Conservation (phyloP, 495 filamentous ascomycete species). For the Penicillium maclennaniae region DNA sequence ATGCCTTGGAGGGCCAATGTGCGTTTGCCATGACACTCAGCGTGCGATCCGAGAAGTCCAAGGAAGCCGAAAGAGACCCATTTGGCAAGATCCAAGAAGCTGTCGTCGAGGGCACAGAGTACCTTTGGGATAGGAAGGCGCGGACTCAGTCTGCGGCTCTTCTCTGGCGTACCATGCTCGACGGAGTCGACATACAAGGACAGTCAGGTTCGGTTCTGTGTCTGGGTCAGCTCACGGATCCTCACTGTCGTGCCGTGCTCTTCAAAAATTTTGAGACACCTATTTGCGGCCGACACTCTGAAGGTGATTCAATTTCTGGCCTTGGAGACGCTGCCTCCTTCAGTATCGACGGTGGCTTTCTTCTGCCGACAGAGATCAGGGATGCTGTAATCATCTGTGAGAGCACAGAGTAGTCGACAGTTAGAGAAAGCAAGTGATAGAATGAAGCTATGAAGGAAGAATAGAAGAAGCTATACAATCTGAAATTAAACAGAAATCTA, state of each 20-base stretch:
- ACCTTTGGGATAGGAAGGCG: conserved; percentile 14
- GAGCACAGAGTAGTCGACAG: neutral
- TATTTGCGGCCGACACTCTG: conserved; percentile 8
- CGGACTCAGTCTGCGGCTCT: conserved; percentile 13
- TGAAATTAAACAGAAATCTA: too few relatives aligned
- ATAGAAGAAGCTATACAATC: too few relatives aligned
- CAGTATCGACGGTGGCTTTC: conserved; percentile 13
- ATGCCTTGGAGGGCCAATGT: conserved; percentile 10
- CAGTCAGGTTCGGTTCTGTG: conserved; percentile 13
- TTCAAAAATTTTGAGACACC: conserved; percentile 17
- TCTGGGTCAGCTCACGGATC: conserved; percentile 10
- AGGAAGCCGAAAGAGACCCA: neutral
- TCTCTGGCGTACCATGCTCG: conserved; percentile 15
- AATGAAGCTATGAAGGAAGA: too few relatives aligned
- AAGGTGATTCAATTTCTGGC: neutral
- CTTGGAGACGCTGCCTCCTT: conserved; percentile 8
- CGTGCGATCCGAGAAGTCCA: neutral
- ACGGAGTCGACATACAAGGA: conserved; percentile 13
- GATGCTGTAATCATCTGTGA: conserved; percentile 13
- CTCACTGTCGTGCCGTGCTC: conserved; percentile 10
- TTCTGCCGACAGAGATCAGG: conserved; percentile 12
- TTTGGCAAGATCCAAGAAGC: conserved; percentile 14
- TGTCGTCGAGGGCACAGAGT: conserved; percentile 14
- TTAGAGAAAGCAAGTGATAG: too few relatives aligned
- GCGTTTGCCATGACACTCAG: conserved; percentile 13